Base-by-base conservation (phyloP, 2,329 filamentous ascomycete genomes). In the Sporothrix euskadiensis region DNA sequence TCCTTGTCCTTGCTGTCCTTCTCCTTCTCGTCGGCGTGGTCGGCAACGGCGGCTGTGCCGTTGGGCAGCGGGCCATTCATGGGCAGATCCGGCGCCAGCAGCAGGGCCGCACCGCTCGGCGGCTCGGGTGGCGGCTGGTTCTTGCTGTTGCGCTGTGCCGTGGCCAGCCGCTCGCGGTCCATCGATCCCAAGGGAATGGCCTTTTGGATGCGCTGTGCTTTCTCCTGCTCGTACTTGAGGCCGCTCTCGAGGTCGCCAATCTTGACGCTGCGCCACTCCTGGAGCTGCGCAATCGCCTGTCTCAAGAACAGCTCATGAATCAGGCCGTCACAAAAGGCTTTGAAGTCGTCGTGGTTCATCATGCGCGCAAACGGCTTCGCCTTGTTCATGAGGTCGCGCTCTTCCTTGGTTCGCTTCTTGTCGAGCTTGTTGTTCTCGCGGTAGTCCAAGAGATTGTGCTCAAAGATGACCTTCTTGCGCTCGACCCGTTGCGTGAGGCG, bases 341-440 rank as follows among this genome's bases (percentile, higher is more conserved):
- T 92, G 79, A 97, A 98, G 81, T 99, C 96, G 65, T 91, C 87
- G 78, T 92, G 91, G 78, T 95, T 97, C 95, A 98, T 98, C 89
- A 98, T 97, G 57, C 95, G 89, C 2, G 94, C 95, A 79, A 98
- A 98, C 0, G 96, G 96, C 79, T 99, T 99, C 5, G 94, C 92
- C 80, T 97, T 97, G 83, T 95, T 95, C 19, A 97, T 82, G 16
- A 98, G 83, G 71, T 98, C 96, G 71, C 92, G 89, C 81, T 99
- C 96, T 80, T 99, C 96, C 80, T 98, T 98, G 0, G 94, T 97
- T 47, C 94, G 89, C 83, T 94, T 97, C 88, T 98, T 99, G 79
- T 99, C 96, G 4, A 91, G 82, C 69, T 94, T 92, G 35, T 89
- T 91, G 80, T 97, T 97, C 81, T 97, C 97, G 75, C 94, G 88